Evolutionary conservation across 805 yeast species (phyloP), one percentile per base, ranked within the genome.

Genomic region (Zygoascus tannicola): DNA sequence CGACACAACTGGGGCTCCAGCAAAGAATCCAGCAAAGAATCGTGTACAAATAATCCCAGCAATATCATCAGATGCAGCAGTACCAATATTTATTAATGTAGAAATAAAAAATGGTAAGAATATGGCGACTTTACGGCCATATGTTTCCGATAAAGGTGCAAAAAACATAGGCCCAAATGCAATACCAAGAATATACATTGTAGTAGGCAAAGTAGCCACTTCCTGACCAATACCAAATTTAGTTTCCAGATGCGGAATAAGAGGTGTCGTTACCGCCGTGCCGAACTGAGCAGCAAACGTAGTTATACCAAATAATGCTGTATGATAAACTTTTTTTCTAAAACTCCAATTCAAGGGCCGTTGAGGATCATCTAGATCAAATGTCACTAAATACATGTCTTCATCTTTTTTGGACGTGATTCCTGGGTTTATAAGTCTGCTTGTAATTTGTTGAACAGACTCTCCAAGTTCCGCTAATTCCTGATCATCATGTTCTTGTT

Each of bases 121-220:
- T 19, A 73, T 67, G 22, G 75, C 72, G n/a, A 50, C 41, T 23
- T 48, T 75, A 70, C 92, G 72, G 41, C 68, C 68, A 40, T 58
- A 67, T 48, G 72, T 54, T 56, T 76, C 80, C 1, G 78, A 72
- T 7, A 75, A 50, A 1, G 82, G 82, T 1, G 81, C 85, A 72
- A 78, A 76, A 10, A 80, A 50, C 58, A 78, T 63, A 2, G 85
- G 84, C 0, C 87, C 88, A 14, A 76, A 60, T 1, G 83, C 84
- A 53, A 79, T 74, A 0, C 87, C 88, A 39, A 79, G 56, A 10
- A 80, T 75, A 51, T 74, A 81, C 14, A 80, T 59, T 0, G 85
- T 68, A 1, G 80, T 72, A 8, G 75, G 70, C 38, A 81, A 62
- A 14, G 74, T 62, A 2, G 79, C 71, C 0, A 69, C 73, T 16